phyloP scores from a whole-genome alignment of 495 filamentous ascomycete genomes.

The Penicillium paradoxum region DNA sequence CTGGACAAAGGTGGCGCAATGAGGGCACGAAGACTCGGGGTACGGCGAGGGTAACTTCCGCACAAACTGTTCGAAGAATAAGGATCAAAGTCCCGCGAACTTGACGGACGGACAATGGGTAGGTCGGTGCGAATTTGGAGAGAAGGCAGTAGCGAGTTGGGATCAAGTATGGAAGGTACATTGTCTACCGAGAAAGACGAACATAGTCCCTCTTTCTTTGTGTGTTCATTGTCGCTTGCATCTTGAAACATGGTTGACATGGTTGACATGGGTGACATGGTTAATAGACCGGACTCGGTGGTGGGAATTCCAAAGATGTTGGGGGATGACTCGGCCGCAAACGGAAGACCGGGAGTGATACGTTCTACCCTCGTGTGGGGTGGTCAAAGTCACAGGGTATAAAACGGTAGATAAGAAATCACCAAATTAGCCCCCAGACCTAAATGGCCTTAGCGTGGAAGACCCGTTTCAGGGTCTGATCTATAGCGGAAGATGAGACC shows the following conservation, averaged over 20 bases:
- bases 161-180: slow-evolving; percentile 13
- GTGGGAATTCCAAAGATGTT: slow-evolving; percentile 7
- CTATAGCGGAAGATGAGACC: slow-evolving; percentile 8
- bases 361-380: neutral
- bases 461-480: slow-evolving; percentile 22
- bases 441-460: slow-evolving; percentile 21
- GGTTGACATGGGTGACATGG: slow-evolving; percentile 17
- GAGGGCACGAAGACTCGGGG: slow-evolving; percentile 47
- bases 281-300: slow-evolving; percentile 21
- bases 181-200: slow-evolving; percentile 10
- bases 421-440: slow-evolving; percentile 23
- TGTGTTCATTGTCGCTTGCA: slow-evolving; percentile 2
- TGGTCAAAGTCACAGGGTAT: neutral
- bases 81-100: slow-evolving; percentile 31
- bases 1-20: slow-evolving; percentile 38
- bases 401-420: slow-evolving; percentile 15
- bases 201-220: neutral
- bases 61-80: slow-evolving; percentile 39
- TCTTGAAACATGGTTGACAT: slow-evolving; percentile 6
- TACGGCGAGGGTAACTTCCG: slow-evolving; percentile 43
- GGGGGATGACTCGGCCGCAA: slow-evolving; percentile 11
- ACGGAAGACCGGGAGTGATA: neutral
- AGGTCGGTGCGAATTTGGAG: slow-evolving; percentile 44
- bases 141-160: slow-evolving; percentile 26
- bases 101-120: slow-evolving; percentile 21